Evolutionary conservation across 257 asterid species (phyloP), one percentile per base, ranked within the genome.

Genomic region (Solanum paucissectum): DNA sequence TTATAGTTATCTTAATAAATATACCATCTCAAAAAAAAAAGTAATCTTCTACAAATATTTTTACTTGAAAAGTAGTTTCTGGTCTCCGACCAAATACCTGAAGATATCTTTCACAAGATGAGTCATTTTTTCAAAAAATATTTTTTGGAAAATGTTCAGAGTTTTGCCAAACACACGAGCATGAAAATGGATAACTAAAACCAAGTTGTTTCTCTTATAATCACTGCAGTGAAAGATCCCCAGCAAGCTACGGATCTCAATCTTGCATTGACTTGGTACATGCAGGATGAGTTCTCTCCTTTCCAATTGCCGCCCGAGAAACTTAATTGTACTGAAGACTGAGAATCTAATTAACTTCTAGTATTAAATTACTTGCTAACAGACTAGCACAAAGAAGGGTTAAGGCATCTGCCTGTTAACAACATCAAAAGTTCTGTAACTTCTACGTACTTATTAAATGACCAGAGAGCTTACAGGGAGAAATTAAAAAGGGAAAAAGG

Each of bases 391-490:
- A 73, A 34, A 36, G 29, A 74, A 37, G 21, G 33, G 46, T 74
- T 36, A 37, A 27, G 32, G 5, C 52, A 74, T 74, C 18, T 3
- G 9, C 52, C 52, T 23, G 20, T 36, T 37, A 74, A n/a, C 49
- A 74, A 14, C 52, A 36, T 10, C 23, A 34, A 73, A 37, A 74
- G 82, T 11, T 23, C 5, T 9, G 52, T 3, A 36, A 36, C 27
- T 73, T 73, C 49, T 73, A 73, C 82, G 38, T 34, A 73, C 49
- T 73, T 34, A 23, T 34, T 36, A 38, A 34, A 74, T 75, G 52
- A 75, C 55, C 33, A 95, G 93, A 71, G 92, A 92, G 37, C 90
- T 94, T 92, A 29, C 98, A 97, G 94, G 83, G 94, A 96, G 34
- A 95, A 93, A 84, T 94, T 97, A 21, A 85, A 85, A 68, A 92